These are phyloP conservation scores for Leccinum imitatum DNA, from an alignment of 768 basidiomycete genomes.

Conservation along the genomic window DNA sequence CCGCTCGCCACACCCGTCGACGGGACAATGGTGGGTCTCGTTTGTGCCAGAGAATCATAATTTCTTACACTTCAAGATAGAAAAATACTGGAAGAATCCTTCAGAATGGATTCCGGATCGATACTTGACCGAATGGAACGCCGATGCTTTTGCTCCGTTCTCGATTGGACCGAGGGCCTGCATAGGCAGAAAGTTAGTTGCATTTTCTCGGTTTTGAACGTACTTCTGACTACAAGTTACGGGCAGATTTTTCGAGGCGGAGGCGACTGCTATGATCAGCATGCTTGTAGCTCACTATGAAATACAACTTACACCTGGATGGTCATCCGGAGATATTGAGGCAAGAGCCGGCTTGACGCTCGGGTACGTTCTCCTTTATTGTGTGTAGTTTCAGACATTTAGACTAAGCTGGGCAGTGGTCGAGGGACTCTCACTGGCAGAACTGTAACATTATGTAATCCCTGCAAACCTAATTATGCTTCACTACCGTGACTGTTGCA, in stretches of 20 bases:
- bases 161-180: not conserved
- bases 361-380: not conserved
- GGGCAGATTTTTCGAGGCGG: not conserved
- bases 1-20: no score
- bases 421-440: no score
- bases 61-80: not conserved
- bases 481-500: no score
- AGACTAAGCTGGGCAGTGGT: not conserved
- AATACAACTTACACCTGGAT: not conserved
- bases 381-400: not conserved
- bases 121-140: constrained; percentile 1
- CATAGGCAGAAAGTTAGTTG: not conserved
- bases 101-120: not conserved
- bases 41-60: not conserved
- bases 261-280: not conserved
- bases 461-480: no score
- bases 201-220: not conserved
- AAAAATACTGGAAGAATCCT: not conserved
- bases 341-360: no score
- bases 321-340: no score
- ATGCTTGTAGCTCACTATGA: not conserved
- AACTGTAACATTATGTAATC: no score
- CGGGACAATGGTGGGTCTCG: not conserved
- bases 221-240: not conserved
- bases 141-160: constrained; percentile 1